Percentiles rank a stretch among this genome's conserved stretches.
Evolutionary conservation across 495 filamentous ascomycete genomes (phyloP).

Genomic region (Hyaloscypha hepaticicola): DNA sequence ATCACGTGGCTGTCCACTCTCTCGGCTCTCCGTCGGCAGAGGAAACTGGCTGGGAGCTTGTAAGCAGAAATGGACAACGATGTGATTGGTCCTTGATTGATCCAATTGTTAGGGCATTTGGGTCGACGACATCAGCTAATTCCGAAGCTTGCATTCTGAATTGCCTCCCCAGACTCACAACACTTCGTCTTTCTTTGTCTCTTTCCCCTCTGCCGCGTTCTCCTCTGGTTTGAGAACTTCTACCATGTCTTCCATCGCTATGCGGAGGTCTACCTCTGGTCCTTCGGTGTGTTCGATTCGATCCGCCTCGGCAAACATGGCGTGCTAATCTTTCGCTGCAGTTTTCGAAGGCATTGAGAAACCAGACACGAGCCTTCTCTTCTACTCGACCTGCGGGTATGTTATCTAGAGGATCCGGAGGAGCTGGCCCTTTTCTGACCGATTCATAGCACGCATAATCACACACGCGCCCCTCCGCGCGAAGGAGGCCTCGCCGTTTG

Average conservation of each 20-base stretch:
- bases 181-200: background rate
- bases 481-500: conserved; percentile 82
- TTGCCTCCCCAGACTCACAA: background rate
- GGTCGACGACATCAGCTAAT: background rate
- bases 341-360: conserved; percentile 48
- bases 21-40: background rate
- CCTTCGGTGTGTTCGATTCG: conserved; percentile 29
- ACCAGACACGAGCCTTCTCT: conserved; percentile 74
- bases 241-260: conserved; percentile 34
- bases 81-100: conserved; percentile 3
- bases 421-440: conserved; percentile 1
- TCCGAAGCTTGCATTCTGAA: background rate
- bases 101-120: conserved; percentile 2
- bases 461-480: conserved; percentile 81
- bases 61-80: background rate
- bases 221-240: conserved; percentile 8
- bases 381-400: conserved; percentile 78
- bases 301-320: no score
- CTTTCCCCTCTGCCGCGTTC: conserved; percentile 21
- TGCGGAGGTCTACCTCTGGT: conserved; percentile 31
- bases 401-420: conserved; percentile 30
- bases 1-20: background rate
- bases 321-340: no score
- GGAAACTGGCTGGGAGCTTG: background rate
- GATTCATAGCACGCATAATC: conserved; percentile 68